Conservation (phyloP, 345 rosid genomes). For the Dimocarpus longan region DNA sequence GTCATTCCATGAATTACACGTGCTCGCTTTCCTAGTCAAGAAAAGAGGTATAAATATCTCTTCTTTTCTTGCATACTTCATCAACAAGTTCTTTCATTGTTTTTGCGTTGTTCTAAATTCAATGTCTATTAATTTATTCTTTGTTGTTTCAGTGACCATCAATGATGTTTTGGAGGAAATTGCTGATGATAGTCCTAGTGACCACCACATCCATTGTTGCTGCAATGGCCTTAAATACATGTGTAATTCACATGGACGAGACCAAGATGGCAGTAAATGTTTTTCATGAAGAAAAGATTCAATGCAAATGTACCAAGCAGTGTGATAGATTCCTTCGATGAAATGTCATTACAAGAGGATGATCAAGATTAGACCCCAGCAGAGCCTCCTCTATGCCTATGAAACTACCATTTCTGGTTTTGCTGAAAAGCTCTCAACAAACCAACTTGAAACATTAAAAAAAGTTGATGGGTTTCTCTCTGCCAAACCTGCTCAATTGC, state of each 20-base stretch:
- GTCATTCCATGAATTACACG: not conserved
- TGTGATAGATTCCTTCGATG: slow-evolving; percentile 36
- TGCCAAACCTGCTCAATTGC: slow-evolving; percentile 56
- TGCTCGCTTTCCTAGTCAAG: not conserved
- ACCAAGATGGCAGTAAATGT: slow-evolving; percentile 33
- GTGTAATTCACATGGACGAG: slow-evolving; percentile 62
- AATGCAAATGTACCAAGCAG: slow-evolving; percentile 37
- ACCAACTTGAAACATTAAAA: slow-evolving; percentile 49
- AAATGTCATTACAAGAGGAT: slow-evolving; percentile 29
- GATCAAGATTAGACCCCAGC: slow-evolving; percentile 29
- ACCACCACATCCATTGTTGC: slow-evolving; percentile 28
- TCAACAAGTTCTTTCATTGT: not conserved
- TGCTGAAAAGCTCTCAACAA: slow-evolving; percentile 56
- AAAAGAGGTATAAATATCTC: not conserved
- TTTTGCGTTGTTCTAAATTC: not conserved
- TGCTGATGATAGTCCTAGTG: slow-evolving; percentile 30
- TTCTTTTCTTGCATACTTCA: not conserved
- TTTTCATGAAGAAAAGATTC: slow-evolving; percentile 7
- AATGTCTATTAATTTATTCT: not conserved
- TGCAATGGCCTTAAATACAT: slow-evolving; percentile 41
- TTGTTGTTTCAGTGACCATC: slow-evolving; percentile 11
- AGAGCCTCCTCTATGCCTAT: slow-evolving; percentile 54
- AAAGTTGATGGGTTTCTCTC: slow-evolving; percentile 53
- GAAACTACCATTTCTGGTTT: slow-evolving; percentile 65
- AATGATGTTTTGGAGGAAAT: slow-evolving; percentile 23